These are phyloP conservation scores for Madurella fahalii DNA, from an alignment of 2,329 filamentous ascomycete species.

Conservation along the genomic window DNA sequence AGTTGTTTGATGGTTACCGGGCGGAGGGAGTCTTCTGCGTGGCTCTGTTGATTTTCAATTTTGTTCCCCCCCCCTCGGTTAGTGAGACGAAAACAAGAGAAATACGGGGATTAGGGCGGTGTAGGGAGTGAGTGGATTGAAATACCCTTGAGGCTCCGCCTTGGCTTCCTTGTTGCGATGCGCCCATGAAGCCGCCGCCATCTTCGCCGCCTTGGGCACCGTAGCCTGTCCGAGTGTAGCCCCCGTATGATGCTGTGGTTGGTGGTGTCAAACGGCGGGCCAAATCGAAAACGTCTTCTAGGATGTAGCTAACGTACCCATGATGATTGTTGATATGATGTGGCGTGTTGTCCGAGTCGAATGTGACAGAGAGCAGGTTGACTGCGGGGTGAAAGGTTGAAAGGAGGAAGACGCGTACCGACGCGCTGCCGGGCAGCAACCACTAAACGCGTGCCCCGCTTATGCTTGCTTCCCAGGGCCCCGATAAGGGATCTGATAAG, in stretches of 20 bases:
- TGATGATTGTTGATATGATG: conserved; percentile 1
- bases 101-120: not conserved
- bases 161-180: conserved; percentile 58
- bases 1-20: conserved; percentile 96
- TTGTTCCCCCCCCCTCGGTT: no score
- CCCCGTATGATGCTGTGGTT: conserved; percentile 45
- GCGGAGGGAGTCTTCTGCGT: conserved; percentile 79
- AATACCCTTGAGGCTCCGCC: conserved; percentile 43
- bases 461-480: no score
- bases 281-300: not conserved
- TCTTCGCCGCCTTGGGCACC: conserved; percentile 55
- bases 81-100: not conserved
- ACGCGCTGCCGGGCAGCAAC: conserved; percentile 20
- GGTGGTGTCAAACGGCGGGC: not conserved
- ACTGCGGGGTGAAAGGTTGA: conserved; percentile 14
- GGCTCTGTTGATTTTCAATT: conserved; percentile 43
- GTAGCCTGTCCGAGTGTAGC: conserved; percentile 46
- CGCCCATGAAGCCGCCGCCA: conserved; percentile 59
- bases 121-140: not conserved
- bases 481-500: not conserved
- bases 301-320: conserved; percentile 10
- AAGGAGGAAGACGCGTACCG: conserved; percentile 20
- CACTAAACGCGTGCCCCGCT: conserved; percentile 26
- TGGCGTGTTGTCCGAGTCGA: not conserved
- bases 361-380: not conserved